Evolutionary conservation across 352 stramenopile species (phyloP), one percentile per base, ranked within the genome.

Genomic region (Pythium grandisporangium): DNA sequence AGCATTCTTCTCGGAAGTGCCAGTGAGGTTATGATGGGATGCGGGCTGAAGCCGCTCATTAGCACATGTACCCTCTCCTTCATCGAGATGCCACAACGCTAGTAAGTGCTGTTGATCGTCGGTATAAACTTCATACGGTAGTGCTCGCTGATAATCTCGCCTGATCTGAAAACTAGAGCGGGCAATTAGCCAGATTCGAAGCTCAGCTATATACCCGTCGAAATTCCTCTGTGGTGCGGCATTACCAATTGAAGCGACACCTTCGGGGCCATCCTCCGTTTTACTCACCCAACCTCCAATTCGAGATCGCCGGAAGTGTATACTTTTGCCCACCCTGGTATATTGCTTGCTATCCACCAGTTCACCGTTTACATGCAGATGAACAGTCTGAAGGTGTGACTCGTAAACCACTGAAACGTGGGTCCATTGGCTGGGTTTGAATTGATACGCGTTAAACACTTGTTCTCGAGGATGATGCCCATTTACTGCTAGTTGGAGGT

Each of bases 211-310:
- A 1, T 62, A 74, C 10, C 80, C 80, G 32, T 84, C 84, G 32
- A 81, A 93, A 10, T 59, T 64, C 11, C 71, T 73, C 48, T 91
- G 70, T 0, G 66, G 58, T 13, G 48, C 53, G 2, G 53, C 40
- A 16, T 51, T 69, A 4, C 55, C 56, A 11, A 66, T 36, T 5
- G 62, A 45, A 4, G 49, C 54, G 7, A 61, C 47, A 34, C 79
- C 47, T 27, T 74, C 62, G 6, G 63, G 35, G 24, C 73, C 64
- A 34, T n/a, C n/a, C n/a, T n/a, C n/a, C n/a, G n/a, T n/a, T n/a
- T n/a, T n/a, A n/a, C 59, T 72, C 45, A 84, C 63, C 80, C 77
- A 93, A 24, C 77, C 88, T 5, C 80, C 80, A 10, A 91, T 55
- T 30, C 77, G 58, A 5, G 66, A 67, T 38, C 60, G 46, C 21